Percentiles rank a stretch among this genome's conserved stretches.
These are phyloP conservation scores for Penicillium sp. DNA, from an alignment of 2,329 filamentous ascomycete species.

Conservation along the genomic window DNA sequence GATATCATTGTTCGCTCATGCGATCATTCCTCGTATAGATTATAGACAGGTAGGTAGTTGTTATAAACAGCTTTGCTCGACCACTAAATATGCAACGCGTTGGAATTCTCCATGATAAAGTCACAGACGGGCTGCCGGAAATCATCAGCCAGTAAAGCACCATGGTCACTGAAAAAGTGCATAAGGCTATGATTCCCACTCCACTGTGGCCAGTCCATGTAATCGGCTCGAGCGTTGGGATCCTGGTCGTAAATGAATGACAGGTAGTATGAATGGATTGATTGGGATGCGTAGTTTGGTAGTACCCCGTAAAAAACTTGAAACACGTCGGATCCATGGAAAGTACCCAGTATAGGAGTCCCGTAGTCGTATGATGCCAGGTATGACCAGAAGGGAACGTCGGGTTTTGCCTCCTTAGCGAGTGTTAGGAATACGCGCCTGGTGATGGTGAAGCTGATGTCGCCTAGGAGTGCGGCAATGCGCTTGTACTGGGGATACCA, in stretches of 20 bases:
- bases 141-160: constrained; percentile 43
- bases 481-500: constrained; percentile 74
- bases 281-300: constrained; percentile 56
- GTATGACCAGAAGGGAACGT: constrained; percentile 68
- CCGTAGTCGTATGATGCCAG: constrained; percentile 67
- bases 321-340: constrained; percentile 66
- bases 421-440: constrained; percentile 59
- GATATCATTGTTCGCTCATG: not conserved
- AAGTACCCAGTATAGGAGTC: constrained; percentile 67
- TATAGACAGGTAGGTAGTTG: constrained; percentile 4
- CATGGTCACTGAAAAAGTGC: constrained; percentile 42
- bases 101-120: constrained; percentile 31
- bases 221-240: constrained; percentile 56
- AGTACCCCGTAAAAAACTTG: constrained; percentile 63
- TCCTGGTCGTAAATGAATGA: constrained; percentile 66
- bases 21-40: not conserved
- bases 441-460: constrained; percentile 67
- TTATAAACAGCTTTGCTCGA: not conserved
- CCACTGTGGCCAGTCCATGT: constrained; percentile 54
- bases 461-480: constrained; percentile 67
- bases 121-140: constrained; percentile 46
- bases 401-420: constrained; percentile 47
- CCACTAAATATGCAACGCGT: constrained; percentile 24
- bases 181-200: constrained; percentile 48
- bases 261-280: constrained; percentile 65